A percentile compares a stretch with the other conserved stretches of the same genome.
These are phyloP conservation scores for Chamaenerion angustifolium DNA, from an alignment of 345 rosid genomes.

Conservation along the genomic window DNA sequence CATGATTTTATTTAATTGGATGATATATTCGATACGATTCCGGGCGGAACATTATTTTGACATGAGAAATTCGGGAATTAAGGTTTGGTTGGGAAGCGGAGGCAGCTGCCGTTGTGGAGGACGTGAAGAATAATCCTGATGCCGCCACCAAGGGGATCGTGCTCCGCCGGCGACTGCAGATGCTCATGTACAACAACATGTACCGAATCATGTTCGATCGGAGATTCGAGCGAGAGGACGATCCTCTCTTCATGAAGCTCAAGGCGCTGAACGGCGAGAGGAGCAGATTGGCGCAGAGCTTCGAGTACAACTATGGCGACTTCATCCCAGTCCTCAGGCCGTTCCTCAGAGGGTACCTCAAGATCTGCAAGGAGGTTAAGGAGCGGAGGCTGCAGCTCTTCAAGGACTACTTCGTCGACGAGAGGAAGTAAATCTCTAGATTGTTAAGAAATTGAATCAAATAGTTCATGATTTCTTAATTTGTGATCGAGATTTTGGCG, in stretches of 20 bases:
- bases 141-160: conserved; percentile 66
- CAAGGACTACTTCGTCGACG: conserved; percentile 87
- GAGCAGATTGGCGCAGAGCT: conserved; percentile 88
- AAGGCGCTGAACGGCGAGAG: conserved; percentile 95
- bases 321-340: conserved; percentile 94
- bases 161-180: conserved; percentile 59
- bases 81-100: conserved; percentile 55
- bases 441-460: neutral
- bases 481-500: neutral
- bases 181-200: conserved; percentile 98
- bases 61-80: too few relatives aligned
- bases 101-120: conserved; percentile 61
- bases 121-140: conserved; percentile 57
- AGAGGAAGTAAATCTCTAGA: conserved; percentile 52
- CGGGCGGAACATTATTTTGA: too few relatives aligned
- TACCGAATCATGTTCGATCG: conserved; percentile 90
- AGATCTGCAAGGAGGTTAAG: conserved; percentile 80
- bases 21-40: too few relatives aligned
- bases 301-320: conserved; percentile 90
- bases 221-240: conserved; percentile 79
- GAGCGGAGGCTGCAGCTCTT: conserved; percentile 64
- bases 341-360: conserved; percentile 79
- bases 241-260: conserved; percentile 58
- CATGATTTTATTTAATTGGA: too few relatives aligned
- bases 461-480: neutral